Conservation (phyloP, 2,329 filamentous ascomycete species). For the Coniosporium uncinatum region DNA sequence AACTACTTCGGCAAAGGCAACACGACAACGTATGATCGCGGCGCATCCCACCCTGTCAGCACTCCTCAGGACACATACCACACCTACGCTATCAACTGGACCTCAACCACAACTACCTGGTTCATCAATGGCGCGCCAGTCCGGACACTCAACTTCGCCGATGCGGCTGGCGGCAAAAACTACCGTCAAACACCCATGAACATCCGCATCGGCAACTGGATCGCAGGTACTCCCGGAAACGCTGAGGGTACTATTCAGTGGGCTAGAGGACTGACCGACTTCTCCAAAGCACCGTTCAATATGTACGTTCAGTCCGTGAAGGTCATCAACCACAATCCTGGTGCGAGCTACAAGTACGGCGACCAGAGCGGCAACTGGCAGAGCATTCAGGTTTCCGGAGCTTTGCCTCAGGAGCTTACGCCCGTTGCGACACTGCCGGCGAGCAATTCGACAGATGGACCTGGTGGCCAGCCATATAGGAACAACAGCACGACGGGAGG, state of each 20-base stretch:
- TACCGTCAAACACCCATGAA: constrained; percentile 78
- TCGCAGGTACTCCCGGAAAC: constrained; percentile 38
- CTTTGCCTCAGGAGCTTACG: too few species aligned
- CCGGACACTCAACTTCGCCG: constrained; percentile 55
- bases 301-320: constrained; percentile 45
- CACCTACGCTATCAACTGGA: constrained; percentile 73
- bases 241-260: constrained; percentile 57
- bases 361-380: constrained; percentile 40
- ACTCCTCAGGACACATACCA: constrained; percentile 55
- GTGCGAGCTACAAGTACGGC: constrained; percentile 41
- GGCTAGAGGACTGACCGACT: constrained; percentile 55
- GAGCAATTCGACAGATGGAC: too few species aligned
- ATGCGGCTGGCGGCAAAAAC: constrained; percentile 55
- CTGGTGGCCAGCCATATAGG: too few species aligned
- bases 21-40: constrained; percentile 65
- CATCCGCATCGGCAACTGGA: constrained; percentile 37
- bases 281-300: constrained; percentile 38
- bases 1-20: constrained; percentile 79
- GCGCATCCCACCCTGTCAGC: constrained; percentile 52
- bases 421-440: too few species aligned
- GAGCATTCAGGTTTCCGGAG: constrained; percentile 46
- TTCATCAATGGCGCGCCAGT: constrained; percentile 63
- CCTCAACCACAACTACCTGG: constrained; percentile 58
- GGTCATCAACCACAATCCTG: constrained; percentile 47
- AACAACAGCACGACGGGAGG: too few species aligned